Evolutionary conservation across 352 stramenopile genomes (phyloP), one percentile per base, ranked within the genome.

Genomic region (Pythium pyrilobum): DNA sequence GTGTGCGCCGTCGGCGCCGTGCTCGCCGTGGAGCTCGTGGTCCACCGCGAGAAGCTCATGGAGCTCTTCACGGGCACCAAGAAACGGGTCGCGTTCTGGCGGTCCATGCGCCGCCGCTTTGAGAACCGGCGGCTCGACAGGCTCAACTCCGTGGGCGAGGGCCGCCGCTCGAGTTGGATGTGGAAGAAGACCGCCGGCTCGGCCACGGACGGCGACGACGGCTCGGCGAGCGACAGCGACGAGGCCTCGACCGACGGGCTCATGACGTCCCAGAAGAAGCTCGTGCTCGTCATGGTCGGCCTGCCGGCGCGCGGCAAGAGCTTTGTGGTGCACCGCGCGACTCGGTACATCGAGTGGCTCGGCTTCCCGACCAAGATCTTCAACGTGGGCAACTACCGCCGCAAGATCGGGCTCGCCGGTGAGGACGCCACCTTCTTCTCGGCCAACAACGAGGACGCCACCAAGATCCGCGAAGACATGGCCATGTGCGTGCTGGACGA

Each of bases 271-370:
- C 79, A 89, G 59, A 89, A 89, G 63, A 96, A 95, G 67, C 65
- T 96, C 59, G 87, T 98, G 36, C 81, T 98, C 43, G 87, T 97
- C 24, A 88, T 98, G 69, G 92, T 98, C 37, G 94, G 94, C 3
- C 66, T 98, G n/a, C 92, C 94, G 0, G 94, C 90, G 32, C 82
- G 94, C 42, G 94, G 94, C 59, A 98, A 98, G 83, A 97, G 86
- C 51, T 98, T 98, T 60, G 91, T 98, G 28, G 85, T 95, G 58
- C 83, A 96, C 49, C 98, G 98, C 65, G 72, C 96, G 6, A 74
- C 88, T 51, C 83, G 84, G 39, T 98, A 97, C 68, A 82, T 97
- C n/a, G 82, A 89, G 56, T 98, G 92, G 92, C 64, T 94, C 23
- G 91, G 92, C 8, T 87, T 81, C 31, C 74, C 85, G 29, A 97